Evolutionary conservation across 805 yeast species (phyloP), one percentile per base, ranked within the genome.

Genomic region (Spathaspora passalidarum): DNA sequence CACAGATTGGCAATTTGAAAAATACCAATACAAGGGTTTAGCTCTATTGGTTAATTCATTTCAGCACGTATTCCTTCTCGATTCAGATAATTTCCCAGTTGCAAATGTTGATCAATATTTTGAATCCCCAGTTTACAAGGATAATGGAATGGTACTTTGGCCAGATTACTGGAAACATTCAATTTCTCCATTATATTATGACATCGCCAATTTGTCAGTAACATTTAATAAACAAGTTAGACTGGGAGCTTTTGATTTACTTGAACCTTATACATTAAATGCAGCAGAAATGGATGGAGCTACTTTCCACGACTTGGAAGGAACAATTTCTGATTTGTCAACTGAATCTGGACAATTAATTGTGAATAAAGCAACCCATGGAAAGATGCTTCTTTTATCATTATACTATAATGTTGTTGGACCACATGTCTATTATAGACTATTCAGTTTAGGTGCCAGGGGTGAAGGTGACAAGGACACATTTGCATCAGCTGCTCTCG

Each of bases 401-500:
- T 66, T 81, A 36, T 85, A 83, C 62, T 86, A 86, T 60, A 85
- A 85, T 53, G 60, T 81, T 1, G 65, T 56, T 60, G 91, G 91
- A 0, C 89, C 88, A 1, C 62, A 69, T 8, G 80, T 76, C 63
- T 86, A 80, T 59, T 85, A 84, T 56, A 84, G 81, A 10, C 62
- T 86, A 46, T 71, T 86, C 53, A 76, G 87, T 0, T 90, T 83
- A 56, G 88, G 88, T 7, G 72, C 79, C 18, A 80, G 87, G 0
- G 91, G 91, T 25, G 86, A 84, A 65, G 91, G 91, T 41, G 91
- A 86, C 57, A 85, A 85, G 59, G 91, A 86, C 56, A 84, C 91
- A 0, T 84, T 83, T 52, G 75, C 80, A 32, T 78, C 84, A 4
- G 90, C 88, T 1, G 87, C 89, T 4, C 39, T 46, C 17, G 56